Evolutionary conservation across 1,139 yeast species (phyloP), one percentile per base, ranked within the genome.

Genomic region (Scheffersomyces insectosa): DNA sequence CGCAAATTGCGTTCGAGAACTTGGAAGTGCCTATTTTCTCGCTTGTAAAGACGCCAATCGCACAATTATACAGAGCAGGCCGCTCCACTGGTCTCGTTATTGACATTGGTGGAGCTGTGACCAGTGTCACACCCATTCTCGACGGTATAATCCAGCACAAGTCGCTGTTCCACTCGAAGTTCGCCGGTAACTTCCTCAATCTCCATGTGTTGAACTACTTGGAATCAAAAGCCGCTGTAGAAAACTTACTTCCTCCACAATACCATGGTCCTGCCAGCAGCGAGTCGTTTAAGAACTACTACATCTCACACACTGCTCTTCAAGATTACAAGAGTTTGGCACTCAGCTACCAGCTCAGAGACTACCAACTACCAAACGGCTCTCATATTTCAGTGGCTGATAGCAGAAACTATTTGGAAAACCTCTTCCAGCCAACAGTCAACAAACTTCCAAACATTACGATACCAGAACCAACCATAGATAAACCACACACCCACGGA

Each of bases 151-250:
- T 85, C 42, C 77, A 84, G 43, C 68, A 72, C 47, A 83, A 83
- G 55, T 82, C 85, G 39, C 70, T 82, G 7, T 68, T 74, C 47
- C 83, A 77, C 60, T 76, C 85, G 12, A 79, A 77, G 54, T 84
- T 74, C 57, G 90, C 85, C 7, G 93, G 93, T 8, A 86, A 85
- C 57, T 86, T 80, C 61, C 61, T 82, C 44, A 83, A 82, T 59
- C 69, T 80, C 44, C 84, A 83, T 57, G 64, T 71, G 1, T 57
- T 75, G 51, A 63, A 75, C 56, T 72, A 62, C 48, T 66, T 77
- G 36, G 65, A 60, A 40, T 49, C 59, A 5, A 59, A 66, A 42
- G 62, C 65, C 10, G 60, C 54, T 15, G 44, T 57, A 33, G 65
- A 65, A 37, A 54, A 57, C 39, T 60, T 70, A 43, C 44, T 68